Evolutionary conservation across 164 flowering plant genomes (phyloP), one percentile per base, ranked within the genome.

Genomic region (Umbilicus rupestris): DNA sequence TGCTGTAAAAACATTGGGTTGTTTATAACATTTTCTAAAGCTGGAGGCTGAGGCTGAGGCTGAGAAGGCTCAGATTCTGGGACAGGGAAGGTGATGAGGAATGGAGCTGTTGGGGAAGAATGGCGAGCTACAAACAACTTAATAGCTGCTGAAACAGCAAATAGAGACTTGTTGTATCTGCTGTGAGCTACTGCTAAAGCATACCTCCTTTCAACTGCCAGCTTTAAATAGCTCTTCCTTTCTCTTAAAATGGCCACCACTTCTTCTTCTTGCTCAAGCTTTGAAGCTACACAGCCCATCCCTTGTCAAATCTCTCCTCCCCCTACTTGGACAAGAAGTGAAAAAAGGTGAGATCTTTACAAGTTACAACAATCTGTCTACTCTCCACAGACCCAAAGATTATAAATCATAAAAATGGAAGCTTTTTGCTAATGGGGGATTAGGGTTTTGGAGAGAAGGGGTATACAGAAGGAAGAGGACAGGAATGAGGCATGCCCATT

Each of bases 281-380:
- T 86, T 16, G 90, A 82, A 3, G 86, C 85, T 30, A 78, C 90
- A 82, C 90, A 86, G 0, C 90, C 90, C 86, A 82, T 82, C 41
- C 39, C 55, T 55, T 63, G 28, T 58, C 30, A 41, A 41, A 41
- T 41, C 44, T 41, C 44, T 41, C 44, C 44, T 6, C 44, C 16
- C 44, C n/a, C n/a, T n/a, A n/a, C n/a, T n/a, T n/a, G n/a, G n/a
- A n/a, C n/a, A n/a, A 41, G 10, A 9, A 41, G 9, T 41, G n/a
- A 41, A 41, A 28, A 55, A 55, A 55, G 29, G 16, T 30, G 14
- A 8, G 19, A 30, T 26, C 30, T 52, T 52, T 41, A 35, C 37
- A 9, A 41, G 12, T 52, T 52, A 9, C 30, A 24, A n/a, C 60
- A 55, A 28, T 10, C 12, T 55, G 60, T 7, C 29, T 3, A 41